A percentile compares a stretch with the other conserved stretches of the same genome.
Evolutionary conservation across 2,329 filamentous ascomycete species (phyloP).

Genomic region (Venturiaceae sp.): DNA sequence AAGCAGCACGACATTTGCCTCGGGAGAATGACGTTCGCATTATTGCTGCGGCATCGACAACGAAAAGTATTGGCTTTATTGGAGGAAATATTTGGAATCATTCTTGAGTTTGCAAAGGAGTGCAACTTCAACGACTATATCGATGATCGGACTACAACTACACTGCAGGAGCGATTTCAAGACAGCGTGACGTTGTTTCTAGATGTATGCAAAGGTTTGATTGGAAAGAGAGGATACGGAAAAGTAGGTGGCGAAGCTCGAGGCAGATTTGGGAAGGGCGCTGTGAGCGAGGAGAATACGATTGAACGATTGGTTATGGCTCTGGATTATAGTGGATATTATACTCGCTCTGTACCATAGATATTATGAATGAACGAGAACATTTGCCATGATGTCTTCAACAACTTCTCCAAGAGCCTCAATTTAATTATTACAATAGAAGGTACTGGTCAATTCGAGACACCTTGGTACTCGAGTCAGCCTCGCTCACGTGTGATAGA

Average conservation of each 20-base stretch:
- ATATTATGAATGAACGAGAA: too few species aligned
- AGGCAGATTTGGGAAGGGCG: slow-evolving; percentile 21
- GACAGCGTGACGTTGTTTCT: slow-evolving; percentile 69
- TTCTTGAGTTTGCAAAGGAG: slow-evolving; percentile 56
- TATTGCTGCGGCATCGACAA: slow-evolving; percentile 68
- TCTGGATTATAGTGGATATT: slow-evolving; percentile 64
- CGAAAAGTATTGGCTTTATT: slow-evolving; percentile 61
- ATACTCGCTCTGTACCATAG: too few species aligned
- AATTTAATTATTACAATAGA: not conserved
- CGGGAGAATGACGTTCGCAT: slow-evolving; percentile 62
- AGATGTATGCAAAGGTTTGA: slow-evolving; percentile 57
- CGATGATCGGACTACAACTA: slow-evolving; percentile 24
- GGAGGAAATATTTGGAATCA: slow-evolving; percentile 63
- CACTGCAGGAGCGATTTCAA: slow-evolving; percentile 56
- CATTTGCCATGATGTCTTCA: too few species aligned
- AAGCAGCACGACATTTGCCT: slow-evolving; percentile 63
- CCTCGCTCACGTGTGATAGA: not conserved
- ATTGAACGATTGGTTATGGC: slow-evolving; percentile 59
- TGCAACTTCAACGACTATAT: slow-evolving; percentile 15
- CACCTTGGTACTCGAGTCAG: not conserved
- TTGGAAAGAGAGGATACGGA: slow-evolving; percentile 49
- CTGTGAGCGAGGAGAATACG: slow-evolving; percentile 42
- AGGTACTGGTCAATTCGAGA: not conserved
- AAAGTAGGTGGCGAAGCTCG: slow-evolving; percentile 16
- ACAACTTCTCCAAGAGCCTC: too few species aligned